These are phyloP conservation scores for Rosa lucieae DNA, from an alignment of 306 rosid genomes.

Conservation along the genomic window DNA sequence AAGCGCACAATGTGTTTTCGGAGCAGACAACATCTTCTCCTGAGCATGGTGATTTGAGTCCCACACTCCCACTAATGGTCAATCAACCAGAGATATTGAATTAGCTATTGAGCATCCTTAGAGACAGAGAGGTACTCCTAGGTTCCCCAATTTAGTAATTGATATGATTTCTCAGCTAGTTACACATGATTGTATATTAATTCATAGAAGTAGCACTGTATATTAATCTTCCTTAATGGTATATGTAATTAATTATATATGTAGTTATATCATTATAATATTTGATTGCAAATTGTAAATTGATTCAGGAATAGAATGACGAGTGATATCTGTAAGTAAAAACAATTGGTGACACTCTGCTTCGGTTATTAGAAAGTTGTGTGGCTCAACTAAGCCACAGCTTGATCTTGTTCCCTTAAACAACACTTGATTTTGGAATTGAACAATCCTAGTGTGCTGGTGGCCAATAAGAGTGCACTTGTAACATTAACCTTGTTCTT, in stretches of 20 bases:
- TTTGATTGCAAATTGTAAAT: not conserved
- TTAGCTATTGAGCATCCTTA: not conserved
- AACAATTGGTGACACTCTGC: not conserved
- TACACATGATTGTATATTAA: not conserved
- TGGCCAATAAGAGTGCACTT: no score
- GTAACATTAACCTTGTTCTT: no score
- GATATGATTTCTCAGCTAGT: not conserved
- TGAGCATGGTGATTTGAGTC: conserved; percentile 12
- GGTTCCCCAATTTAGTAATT: not conserved
- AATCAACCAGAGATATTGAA: conserved; percentile 1
- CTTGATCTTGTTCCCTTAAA: not conserved
- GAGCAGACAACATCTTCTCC: not conserved
- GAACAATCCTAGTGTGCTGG: not conserved
- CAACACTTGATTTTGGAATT: not conserved
- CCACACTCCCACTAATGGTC: conserved; percentile 1
- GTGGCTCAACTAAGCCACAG: not conserved
- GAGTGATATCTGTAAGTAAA: not conserved
- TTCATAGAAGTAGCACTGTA: not conserved
- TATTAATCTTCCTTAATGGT: not conserved
- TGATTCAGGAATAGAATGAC: not conserved
- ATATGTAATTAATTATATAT: not conserved
- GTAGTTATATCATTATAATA: not conserved
- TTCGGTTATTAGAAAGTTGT: not conserved
- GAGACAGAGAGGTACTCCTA: not conserved
- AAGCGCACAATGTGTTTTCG: not conserved